Evolutionary conservation across 331 rosid species (phyloP).

Genomic region (Ulmus americana): DNA sequence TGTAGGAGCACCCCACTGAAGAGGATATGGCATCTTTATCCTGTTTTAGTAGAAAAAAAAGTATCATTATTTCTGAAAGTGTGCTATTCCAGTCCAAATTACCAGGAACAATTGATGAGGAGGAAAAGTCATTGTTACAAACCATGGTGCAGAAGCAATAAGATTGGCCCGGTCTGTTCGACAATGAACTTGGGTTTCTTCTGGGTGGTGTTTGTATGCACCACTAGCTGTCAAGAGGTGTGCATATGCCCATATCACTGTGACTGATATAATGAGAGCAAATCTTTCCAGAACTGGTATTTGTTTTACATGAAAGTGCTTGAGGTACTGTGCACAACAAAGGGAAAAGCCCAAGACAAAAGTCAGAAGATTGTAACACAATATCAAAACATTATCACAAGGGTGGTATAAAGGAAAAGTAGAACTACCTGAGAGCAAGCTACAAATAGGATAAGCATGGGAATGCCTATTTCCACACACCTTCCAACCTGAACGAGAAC

Average conservation of each 20-base stretch:
- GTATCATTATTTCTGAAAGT: background rate
- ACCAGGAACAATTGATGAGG: background rate
- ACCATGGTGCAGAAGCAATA: conserved; percentile 98
- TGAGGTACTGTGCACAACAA: conserved; percentile 66
- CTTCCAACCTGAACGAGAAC: conserved; percentile 62
- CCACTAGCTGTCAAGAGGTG: conserved; percentile 97
- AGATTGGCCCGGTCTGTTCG: conserved; percentile 86
- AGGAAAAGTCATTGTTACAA: conserved; percentile 21
- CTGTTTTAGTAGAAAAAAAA: conserved; percentile 29
- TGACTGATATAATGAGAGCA: conserved; percentile 77
- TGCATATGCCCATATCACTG: conserved; percentile 96
- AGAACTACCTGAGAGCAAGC: conserved; percentile 70
- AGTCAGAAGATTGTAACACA: conserved; percentile 1
- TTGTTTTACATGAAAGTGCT: conserved; percentile 66
- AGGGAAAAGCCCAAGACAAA: background rate
- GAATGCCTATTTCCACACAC: conserved; percentile 92
- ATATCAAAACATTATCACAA: no score
- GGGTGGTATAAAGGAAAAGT: no score
- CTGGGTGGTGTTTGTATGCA: conserved; percentile 78
- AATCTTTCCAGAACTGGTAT: conserved; percentile 76
- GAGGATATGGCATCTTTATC: conserved; percentile 93
- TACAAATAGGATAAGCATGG: conserved; percentile 77
- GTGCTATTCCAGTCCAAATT: background rate
- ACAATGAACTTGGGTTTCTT: conserved; percentile 65
- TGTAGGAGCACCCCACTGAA: conserved; percentile 98